phyloP scores from a whole-genome alignment of 345 rosid species.

The Eucalyptus polybractea region DNA sequence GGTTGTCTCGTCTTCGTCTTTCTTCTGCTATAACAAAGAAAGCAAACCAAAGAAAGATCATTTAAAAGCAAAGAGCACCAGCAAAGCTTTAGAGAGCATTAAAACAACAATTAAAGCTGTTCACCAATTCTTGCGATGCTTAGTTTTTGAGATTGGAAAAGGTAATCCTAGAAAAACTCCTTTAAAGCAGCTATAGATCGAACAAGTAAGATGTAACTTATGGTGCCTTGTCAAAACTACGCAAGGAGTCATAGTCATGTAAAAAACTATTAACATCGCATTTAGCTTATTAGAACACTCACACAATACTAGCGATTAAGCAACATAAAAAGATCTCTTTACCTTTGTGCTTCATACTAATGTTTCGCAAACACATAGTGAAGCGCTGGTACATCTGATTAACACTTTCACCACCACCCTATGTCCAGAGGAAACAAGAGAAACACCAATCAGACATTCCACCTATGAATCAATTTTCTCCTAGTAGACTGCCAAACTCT shows the following conservation, averaged over 20 bases:
- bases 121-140: not conserved
- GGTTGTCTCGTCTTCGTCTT: not conserved
- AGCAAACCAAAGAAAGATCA: not conserved
- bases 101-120: not conserved
- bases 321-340: not conserved
- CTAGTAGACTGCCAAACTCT: not conserved
- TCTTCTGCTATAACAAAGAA: not conserved
- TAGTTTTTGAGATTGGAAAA: not conserved
- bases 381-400: slow-evolving; percentile 54
- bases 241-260: not conserved
- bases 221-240: not conserved
- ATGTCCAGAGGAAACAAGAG: not conserved
- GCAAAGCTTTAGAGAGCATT: not conserved
- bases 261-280: not conserved
- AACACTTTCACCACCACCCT: slow-evolving; percentile 96
- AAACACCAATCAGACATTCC: not conserved
- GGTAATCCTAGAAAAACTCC: not conserved
- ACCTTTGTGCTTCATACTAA: slow-evolving; percentile 62
- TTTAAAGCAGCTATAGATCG: not conserved
- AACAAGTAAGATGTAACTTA: not conserved
- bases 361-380: slow-evolving; percentile 52
- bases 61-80: not conserved
- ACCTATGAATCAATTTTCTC: not conserved
- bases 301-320: not conserved
- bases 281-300: not conserved